These are phyloP conservation scores for Leishmania turanica DNA, from an alignment of 208 protist genomes.

Conservation along the genomic window DNA sequence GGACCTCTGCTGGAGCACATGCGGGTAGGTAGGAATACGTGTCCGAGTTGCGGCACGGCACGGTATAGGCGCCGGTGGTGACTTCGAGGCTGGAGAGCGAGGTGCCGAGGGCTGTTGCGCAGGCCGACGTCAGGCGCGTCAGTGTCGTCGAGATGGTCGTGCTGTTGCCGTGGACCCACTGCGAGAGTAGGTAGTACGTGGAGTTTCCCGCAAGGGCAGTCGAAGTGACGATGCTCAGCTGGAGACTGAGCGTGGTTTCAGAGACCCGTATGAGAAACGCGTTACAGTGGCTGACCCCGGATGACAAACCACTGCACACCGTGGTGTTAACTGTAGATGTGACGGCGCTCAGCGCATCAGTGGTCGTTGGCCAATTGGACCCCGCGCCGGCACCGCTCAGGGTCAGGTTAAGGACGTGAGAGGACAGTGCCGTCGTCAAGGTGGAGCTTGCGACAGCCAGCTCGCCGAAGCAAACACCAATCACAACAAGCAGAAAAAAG, in stretches of 20 bases:
- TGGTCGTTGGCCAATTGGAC: constrained; percentile 35
- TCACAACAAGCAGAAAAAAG: background rate
- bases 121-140: constrained; percentile 10
- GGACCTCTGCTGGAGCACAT: constrained; percentile 21
- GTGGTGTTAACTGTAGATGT: constrained; percentile 24
- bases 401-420: constrained; percentile 44
- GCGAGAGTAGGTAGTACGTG: constrained; percentile 30
- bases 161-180: constrained; percentile 34
- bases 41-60: constrained; percentile 40
- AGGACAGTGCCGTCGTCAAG: constrained; percentile 16
- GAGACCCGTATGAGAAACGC: constrained; percentile 43
- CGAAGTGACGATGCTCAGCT: constrained; percentile 37
- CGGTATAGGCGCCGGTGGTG: constrained; percentile 27
- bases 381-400: constrained; percentile 37
- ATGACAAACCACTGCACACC: constrained; percentile 31
- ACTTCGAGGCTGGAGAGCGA: constrained; percentile 28
- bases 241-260: constrained; percentile 30
- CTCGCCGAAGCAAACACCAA: background rate
- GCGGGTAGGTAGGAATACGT: constrained; percentile 51
- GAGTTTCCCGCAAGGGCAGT: constrained; percentile 21
- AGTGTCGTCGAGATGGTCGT: constrained; percentile 8
- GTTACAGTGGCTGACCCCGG: constrained; percentile 25
- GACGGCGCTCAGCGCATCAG: constrained; percentile 11
- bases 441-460: background rate
- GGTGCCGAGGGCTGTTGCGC: constrained; percentile 18